Evolutionary conservation across 1,284 basidiomycete species (phyloP).

Genomic region (Sporisorium sorghi): DNA sequence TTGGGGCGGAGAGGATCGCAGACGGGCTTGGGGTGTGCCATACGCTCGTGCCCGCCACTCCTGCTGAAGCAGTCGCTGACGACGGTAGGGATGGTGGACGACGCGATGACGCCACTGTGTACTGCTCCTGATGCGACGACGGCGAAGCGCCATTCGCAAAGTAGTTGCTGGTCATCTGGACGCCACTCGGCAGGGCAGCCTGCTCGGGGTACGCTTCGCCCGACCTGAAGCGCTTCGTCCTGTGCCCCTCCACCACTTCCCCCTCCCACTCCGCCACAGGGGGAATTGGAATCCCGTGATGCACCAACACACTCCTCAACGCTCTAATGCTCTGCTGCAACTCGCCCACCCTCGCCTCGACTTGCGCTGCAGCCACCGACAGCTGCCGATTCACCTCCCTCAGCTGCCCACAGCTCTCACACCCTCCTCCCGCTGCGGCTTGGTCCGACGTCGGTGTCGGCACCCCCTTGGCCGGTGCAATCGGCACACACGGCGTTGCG

Average conservation of each 20-base stretch:
- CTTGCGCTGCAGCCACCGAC: constrained; percentile 22
- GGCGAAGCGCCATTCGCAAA: too few species aligned
- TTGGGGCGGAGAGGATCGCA: constrained; percentile 5
- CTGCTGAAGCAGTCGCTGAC: neutral
- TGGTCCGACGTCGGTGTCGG: neutral
- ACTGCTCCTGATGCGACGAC: too few species aligned
- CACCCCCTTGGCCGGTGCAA: neutral
- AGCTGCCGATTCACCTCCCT: constrained; percentile 31
- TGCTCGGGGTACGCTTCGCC: neutral
- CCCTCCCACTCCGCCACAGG: neutral
- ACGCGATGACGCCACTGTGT: neutral
- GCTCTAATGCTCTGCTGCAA: constrained; percentile 23
- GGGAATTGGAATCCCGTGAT: constrained; percentile 26
- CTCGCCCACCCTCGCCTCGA: constrained; percentile 17
- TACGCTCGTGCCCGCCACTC: neutral
- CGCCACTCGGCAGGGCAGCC: neutral
- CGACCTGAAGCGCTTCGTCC: neutral
- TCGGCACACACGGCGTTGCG: neutral
- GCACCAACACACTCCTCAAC: constrained; percentile 21
- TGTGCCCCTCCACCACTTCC: neutral
- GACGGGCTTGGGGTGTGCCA: constrained; percentile 33
- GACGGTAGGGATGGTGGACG: neutral
- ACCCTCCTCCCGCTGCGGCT: neutral
- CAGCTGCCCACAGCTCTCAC: constrained; percentile 16
- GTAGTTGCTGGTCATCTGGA: constrained; percentile 24